Percentiles rank a stretch among this genome's conserved stretches.
These are phyloP conservation scores for Davidsoniella neocaledoniae DNA, from an alignment of 2,329 filamentous ascomycete species.

Conservation along the genomic window DNA sequence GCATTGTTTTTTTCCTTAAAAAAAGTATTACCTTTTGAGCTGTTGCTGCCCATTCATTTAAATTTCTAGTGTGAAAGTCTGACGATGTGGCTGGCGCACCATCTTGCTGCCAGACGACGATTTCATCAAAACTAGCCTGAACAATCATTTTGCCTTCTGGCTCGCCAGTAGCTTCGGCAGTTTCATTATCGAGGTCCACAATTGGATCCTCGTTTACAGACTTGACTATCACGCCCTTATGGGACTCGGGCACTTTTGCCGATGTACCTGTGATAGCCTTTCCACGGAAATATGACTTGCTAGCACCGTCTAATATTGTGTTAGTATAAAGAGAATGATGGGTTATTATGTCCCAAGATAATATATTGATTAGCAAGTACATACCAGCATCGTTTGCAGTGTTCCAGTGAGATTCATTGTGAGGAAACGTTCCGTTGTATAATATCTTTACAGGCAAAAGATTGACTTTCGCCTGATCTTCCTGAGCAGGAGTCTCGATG, in stretches of 20 bases:
- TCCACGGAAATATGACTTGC: slow-evolving; percentile 57
- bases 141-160: slow-evolving; percentile 43
- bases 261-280: slow-evolving; percentile 56
- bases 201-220: slow-evolving; percentile 22
- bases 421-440: slow-evolving; percentile 55
- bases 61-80: slow-evolving; percentile 56
- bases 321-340: background rate
- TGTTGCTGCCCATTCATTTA: slow-evolving; percentile 68
- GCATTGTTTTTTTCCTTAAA: too few relatives aligned
- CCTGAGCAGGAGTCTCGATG: slow-evolving; percentile 18
- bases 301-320: slow-evolving; percentile 28
- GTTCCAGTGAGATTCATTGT: slow-evolving; percentile 51
- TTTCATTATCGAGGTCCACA: slow-evolving; percentile 21
- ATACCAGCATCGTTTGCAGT: slow-evolving; percentile 23
- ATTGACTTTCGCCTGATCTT: slow-evolving; percentile 39
- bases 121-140: slow-evolving; percentile 51
- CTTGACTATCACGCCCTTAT: slow-evolving; percentile 46
- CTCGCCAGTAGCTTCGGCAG: slow-evolving; percentile 13
- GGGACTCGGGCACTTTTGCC: slow-evolving; percentile 52
- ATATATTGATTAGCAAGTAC: background rate
- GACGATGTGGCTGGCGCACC: slow-evolving; percentile 33
- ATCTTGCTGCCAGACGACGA: slow-evolving; percentile 79
- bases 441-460: slow-evolving; percentile 68
- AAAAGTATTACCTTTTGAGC: slow-evolving; percentile 39
- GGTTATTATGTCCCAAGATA: background rate